Percentiles rank a stretch among this genome's conserved stretches.
These are phyloP conservation scores for Symbiotaphrina buchneri DNA, from an alignment of 495 filamentous ascomycete species.

Conservation along the genomic window DNA sequence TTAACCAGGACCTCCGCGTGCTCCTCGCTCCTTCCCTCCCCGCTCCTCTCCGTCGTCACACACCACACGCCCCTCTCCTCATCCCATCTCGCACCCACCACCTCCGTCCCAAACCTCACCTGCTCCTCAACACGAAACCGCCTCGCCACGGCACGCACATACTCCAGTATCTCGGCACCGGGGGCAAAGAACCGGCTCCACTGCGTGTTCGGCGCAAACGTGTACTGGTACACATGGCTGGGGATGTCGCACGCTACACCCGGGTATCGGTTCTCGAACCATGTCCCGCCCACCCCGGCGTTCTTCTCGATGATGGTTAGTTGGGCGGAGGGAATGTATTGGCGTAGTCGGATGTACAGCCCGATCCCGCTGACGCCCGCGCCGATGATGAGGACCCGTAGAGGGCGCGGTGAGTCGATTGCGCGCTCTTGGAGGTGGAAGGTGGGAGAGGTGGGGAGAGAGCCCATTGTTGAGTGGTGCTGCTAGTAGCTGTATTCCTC, in stretches of 20 bases:
- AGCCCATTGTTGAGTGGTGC: too few relatives aligned
- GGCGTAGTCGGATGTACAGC: too few relatives aligned
- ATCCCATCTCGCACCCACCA: slow-evolving; percentile 30
- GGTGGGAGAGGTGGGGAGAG: too few relatives aligned
- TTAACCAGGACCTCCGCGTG: slow-evolving; percentile 33
- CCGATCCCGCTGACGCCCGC: too few relatives aligned
- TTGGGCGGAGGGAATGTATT: too few relatives aligned
- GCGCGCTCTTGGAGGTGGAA: too few relatives aligned
- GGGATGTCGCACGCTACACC: slow-evolving; percentile 41
- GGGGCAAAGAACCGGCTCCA: slow-evolving; percentile 45
- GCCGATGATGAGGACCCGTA: too few relatives aligned
- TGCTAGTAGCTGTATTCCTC: too few relatives aligned
- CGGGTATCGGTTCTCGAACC: slow-evolving; percentile 35
- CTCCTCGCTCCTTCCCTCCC: slow-evolving; percentile 18
- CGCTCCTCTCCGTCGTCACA: slow-evolving; percentile 10
- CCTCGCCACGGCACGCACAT: slow-evolving; percentile 33
- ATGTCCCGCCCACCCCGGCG: slow-evolving; percentile 28
- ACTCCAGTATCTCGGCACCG: slow-evolving; percentile 38
- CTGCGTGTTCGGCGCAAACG: slow-evolving; percentile 38
- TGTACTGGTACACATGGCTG: slow-evolving; percentile 45
- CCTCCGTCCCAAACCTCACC: slow-evolving; percentile 22
- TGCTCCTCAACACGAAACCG: slow-evolving; percentile 39
- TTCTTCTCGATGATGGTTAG: slow-evolving; percentile 34
- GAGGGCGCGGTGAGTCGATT: too few relatives aligned
- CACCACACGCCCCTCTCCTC: slow-evolving; percentile 26